These are phyloP conservation scores for Paraleonurus japonicus DNA, from an alignment of 257 asterid genomes.

Conservation along the genomic window DNA sequence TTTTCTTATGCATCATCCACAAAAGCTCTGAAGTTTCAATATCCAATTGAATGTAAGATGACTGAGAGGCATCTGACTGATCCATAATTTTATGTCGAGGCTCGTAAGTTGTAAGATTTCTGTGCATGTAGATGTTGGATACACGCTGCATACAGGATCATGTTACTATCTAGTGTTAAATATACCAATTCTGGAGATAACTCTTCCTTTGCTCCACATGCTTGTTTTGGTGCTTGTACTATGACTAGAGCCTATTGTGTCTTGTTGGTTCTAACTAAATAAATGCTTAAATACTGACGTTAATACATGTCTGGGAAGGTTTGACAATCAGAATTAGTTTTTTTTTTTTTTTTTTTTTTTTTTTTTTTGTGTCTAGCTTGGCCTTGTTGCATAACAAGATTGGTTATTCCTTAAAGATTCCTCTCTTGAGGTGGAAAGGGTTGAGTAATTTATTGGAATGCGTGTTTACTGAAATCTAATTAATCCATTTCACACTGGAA, in stretches of 20 bases:
- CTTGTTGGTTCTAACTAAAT: slow-evolving; percentile 15
- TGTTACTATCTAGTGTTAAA: slow-evolving; percentile 19
- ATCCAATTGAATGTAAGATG: slow-evolving; percentile 45
- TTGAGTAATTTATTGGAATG: not conserved
- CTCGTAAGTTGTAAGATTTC: slow-evolving; percentile 36
- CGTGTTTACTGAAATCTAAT: not conserved
- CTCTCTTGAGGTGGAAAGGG: slow-evolving; percentile 17
- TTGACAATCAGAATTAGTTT: not conserved
- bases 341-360: not conserved
- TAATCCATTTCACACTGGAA: not conserved
- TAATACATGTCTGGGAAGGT: not conserved
- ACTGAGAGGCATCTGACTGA: slow-evolving; percentile 42
- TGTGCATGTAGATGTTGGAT: slow-evolving; percentile 31
- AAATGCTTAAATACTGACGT: slow-evolving; percentile 2
- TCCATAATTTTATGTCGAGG: slow-evolving; percentile 37
- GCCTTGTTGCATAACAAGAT: slow-evolving; percentile 19
- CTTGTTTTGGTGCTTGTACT: slow-evolving; percentile 12
- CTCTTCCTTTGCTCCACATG: slow-evolving; percentile 13
- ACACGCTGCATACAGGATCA: slow-evolving; percentile 10
- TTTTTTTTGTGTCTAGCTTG: slow-evolving; percentile 18
- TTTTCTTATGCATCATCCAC: slow-evolving; percentile 46
- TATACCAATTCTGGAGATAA: slow-evolving; percentile 13
- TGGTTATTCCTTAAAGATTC: slow-evolving; percentile 9
- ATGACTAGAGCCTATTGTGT: slow-evolving; percentile 14
- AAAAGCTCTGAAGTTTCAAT: slow-evolving; percentile 46